Evolutionary conservation across 106 monocot species (phyloP).

Genomic region (Allium cepa): DNA sequence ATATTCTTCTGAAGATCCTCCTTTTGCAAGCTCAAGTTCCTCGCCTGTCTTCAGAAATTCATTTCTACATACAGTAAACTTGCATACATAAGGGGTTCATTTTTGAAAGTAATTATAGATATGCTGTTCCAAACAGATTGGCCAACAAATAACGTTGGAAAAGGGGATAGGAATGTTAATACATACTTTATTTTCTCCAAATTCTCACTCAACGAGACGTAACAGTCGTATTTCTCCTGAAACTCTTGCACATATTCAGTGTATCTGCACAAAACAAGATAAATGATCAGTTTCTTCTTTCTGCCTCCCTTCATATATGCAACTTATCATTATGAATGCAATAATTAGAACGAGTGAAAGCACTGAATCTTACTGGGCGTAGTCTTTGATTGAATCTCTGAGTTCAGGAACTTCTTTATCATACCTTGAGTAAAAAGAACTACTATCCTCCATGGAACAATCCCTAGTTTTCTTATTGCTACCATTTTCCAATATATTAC

Average conservation of each 20-base stretch:
- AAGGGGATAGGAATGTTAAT: no score
- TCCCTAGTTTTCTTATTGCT: constrained; percentile 32
- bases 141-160: not conserved
- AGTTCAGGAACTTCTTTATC: constrained; percentile 67
- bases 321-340: not conserved
- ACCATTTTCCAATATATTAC: constrained; percentile 15
- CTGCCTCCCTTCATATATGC: no score
- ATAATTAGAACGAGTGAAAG: not conserved
- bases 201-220: constrained; percentile 54
- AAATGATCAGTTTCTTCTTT: no score
- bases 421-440: constrained; percentile 64
- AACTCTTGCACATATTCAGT: constrained; percentile 83
- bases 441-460: constrained; percentile 49
- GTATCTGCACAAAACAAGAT: constrained; percentile 34
- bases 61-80: constrained; percentile 31
- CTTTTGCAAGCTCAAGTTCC: constrained; percentile 59
- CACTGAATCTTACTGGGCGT: constrained; percentile 50
- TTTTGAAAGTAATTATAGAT: not conserved
- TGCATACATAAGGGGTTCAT: no score
- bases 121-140: not conserved
- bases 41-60: constrained; percentile 66
- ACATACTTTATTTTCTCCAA: constrained; percentile 42
- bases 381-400: constrained; percentile 71
- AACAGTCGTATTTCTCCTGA: constrained; percentile 67
- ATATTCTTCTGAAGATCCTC: constrained; percentile 41